Percentiles rank a stretch among this genome's conserved stretches.
These are phyloP conservation scores for Russula lepida DNA, from an alignment of 768 basidiomycete genomes.

Conservation along the genomic window DNA sequence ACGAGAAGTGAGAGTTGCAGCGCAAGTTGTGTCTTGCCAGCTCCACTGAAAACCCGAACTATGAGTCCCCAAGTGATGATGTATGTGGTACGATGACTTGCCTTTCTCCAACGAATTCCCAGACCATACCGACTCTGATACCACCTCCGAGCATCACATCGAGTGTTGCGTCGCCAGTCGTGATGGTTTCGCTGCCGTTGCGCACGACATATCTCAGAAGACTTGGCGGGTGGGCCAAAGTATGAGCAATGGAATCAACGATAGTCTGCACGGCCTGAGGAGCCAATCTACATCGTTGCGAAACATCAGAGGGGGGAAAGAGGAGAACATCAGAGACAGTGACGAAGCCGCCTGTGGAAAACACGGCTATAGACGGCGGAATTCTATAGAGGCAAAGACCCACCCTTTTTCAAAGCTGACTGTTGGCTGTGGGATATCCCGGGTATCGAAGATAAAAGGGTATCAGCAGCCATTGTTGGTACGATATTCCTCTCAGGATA, in stretches of 20 bases:
- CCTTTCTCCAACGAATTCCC: conserved; percentile 90
- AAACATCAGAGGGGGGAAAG: conserved; percentile 41
- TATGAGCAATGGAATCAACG: conserved; percentile 41
- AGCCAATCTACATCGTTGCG: conserved; percentile 46
- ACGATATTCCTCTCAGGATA: neutral
- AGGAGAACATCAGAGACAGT: conserved; percentile 45
- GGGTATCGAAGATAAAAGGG: conserved; percentile 12
- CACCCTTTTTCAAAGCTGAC: conserved; percentile 10
- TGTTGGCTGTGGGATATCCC: conserved; percentile 5
- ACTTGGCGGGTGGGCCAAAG: conserved; percentile 32
- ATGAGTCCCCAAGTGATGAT: neutral
- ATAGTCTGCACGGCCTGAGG: conserved; percentile 42
- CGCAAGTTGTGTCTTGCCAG: conserved; percentile 91
- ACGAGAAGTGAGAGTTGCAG: conserved; percentile 75
- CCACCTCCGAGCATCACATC: conserved; percentile 75
- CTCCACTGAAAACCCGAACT: conserved; percentile 46
- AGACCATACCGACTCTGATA: conserved; percentile 67
- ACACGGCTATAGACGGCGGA: neutral
- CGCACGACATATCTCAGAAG: conserved; percentile 35
- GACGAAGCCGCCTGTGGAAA: conserved; percentile 38
- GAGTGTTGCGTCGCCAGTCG: conserved; percentile 65
- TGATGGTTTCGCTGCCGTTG: conserved; percentile 42
- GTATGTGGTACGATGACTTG: conserved; percentile 28
- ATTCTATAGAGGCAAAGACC: neutral
- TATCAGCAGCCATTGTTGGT: conserved; percentile 5